phyloP scores from a whole-genome alignment of 176 grass and related monocot genomes.

The Oryza nivara region DNA sequence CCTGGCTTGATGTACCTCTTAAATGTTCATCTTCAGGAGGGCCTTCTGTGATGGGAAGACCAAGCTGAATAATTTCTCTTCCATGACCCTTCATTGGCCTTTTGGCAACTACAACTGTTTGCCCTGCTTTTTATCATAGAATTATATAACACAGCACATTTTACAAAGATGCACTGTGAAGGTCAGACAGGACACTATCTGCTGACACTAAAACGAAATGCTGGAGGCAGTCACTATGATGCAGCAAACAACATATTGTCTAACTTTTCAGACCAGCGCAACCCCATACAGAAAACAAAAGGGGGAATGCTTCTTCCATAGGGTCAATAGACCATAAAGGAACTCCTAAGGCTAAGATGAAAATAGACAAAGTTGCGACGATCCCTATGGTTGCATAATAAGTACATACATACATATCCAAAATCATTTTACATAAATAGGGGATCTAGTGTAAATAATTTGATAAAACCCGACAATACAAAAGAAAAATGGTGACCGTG shows the following conservation, averaged over 20 bases:
- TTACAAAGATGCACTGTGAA: not conserved
- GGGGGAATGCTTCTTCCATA: not conserved
- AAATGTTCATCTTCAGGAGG: constrained; percentile 46
- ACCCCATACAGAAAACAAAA: not conserved
- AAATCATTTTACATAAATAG: not conserved
- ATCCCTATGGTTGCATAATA: not conserved
- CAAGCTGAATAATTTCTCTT: constrained; percentile 69
- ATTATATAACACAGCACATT: not conserved
- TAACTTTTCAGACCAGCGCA: too few species aligned
- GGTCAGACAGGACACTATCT: not conserved
- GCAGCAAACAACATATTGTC: not conserved
- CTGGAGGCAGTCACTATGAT: not conserved
- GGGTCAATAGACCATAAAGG: not conserved
- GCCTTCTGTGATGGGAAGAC: constrained; percentile 48
- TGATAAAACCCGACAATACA: not conserved
- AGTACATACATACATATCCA: not conserved
- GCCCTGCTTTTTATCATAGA: constrained; percentile 40
- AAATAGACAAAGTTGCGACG: not conserved
- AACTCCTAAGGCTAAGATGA: not conserved
- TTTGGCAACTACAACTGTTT: constrained; percentile 55
- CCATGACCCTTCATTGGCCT: constrained; percentile 67
- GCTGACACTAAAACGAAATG: not conserved
- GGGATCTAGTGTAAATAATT: not conserved
- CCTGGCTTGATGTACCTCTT: not conserved
- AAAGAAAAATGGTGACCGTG: not conserved